phyloP scores from a whole-genome alignment of 495 filamentous ascomycete species.

The Darksidea phi region DNA sequence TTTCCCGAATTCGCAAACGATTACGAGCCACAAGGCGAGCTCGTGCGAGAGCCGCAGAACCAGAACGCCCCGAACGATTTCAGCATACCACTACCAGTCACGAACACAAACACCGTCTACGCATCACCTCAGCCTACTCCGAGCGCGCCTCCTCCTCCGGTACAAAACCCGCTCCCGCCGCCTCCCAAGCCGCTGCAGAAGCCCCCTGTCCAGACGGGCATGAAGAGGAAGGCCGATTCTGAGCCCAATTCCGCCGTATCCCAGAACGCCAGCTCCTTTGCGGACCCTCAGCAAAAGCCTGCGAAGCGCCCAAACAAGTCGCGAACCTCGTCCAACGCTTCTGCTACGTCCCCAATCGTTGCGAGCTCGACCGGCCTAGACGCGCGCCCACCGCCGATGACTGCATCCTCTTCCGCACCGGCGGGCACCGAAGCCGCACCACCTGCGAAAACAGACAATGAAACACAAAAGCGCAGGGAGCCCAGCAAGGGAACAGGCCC shows the following conservation, averaged over 20 bases:
- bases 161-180: conserved; percentile 30
- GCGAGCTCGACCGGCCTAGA: conserved; percentile 11
- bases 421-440: conserved; percentile 8
- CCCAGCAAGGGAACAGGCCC: conserved; percentile 30
- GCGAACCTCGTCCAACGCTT: conserved; percentile 32
- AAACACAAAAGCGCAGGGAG: conserved; percentile 22
- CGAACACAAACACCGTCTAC: conserved; percentile 17
- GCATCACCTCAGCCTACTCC: conserved; percentile 17
- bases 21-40: conserved; percentile 46
- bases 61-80: conserved; percentile 38
- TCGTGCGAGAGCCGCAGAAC: conserved; percentile 38
- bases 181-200: conserved; percentile 18
- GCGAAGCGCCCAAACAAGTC: conserved; percentile 33
- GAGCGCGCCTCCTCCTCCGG: not conserved
- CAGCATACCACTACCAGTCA: conserved; percentile 37
- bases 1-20: conserved; percentile 37
- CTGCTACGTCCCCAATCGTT: conserved; percentile 22
- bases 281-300: conserved; percentile 20
- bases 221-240: conserved; percentile 41
- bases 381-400: conserved; percentile 25
- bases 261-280: conserved; percentile 11
- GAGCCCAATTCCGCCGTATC: conserved; percentile 37
- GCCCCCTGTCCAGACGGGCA: conserved; percentile 31
- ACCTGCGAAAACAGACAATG: conserved; percentile 5
- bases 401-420: conserved; percentile 2